A percentile compares a stretch with the other conserved stretches of the same genome.
phyloP scores from a whole-genome alignment of 2,329 filamentous ascomycete species.

The Fusarium marasasianum region DNA sequence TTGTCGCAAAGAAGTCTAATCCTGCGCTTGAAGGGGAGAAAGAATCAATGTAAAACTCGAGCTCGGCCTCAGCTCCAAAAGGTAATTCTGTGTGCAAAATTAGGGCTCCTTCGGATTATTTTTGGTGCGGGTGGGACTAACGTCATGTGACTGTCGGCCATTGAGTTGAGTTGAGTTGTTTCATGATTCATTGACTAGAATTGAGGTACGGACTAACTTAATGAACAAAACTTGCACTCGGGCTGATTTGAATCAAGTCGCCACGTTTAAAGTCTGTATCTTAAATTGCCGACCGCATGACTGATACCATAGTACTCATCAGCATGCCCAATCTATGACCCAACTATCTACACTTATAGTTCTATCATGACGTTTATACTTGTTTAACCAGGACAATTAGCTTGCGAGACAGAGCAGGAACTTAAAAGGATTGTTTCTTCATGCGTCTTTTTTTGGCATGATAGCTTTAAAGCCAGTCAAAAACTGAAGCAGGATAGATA shows the following conservation, averaged over 20 bases:
- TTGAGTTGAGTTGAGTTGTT: background rate
- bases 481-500: background rate
- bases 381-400: background rate
- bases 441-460: background rate
- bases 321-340: background rate
- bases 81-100: slow-evolving; percentile 24
- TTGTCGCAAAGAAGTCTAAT: slow-evolving; percentile 75
- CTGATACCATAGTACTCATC: background rate
- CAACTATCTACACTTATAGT: background rate
- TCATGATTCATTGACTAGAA: background rate
- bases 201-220: background rate
- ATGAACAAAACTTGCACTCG: background rate
- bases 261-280: background rate
- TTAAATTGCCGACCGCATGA: background rate
- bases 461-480: background rate
- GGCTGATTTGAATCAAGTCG: background rate
- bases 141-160: slow-evolving; percentile 2
- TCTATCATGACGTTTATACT: background rate
- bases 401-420: background rate
- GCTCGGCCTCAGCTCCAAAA: background rate
- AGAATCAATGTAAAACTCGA: slow-evolving; percentile 17
- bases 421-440: background rate
- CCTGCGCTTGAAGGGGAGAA: slow-evolving; percentile 70
- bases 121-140: background rate
- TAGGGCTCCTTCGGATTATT: slow-evolving; percentile 45